Evolutionary conservation across 768 basidiomycete species (phyloP).

Genomic region (Rhizopogon vinicolor): DNA sequence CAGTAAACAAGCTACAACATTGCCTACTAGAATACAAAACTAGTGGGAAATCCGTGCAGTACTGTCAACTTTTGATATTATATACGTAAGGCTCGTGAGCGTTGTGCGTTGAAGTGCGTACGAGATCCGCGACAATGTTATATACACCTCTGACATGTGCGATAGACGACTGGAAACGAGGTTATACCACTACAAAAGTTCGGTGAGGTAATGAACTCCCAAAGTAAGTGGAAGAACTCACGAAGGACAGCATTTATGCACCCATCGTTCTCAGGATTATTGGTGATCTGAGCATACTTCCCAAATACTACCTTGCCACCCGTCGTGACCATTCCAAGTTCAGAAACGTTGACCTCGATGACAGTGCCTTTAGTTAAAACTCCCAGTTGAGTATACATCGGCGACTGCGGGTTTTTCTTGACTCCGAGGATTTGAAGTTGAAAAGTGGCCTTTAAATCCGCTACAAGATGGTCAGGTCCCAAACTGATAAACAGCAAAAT

Average conservation of each 20-base stretch:
- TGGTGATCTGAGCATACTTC: slow-evolving; percentile 91
- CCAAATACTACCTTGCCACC: slow-evolving; percentile 94
- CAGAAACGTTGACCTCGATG: slow-evolving; percentile 98
- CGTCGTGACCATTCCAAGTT: slow-evolving; percentile 94
- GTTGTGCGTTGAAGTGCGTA: neutral
- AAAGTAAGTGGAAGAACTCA: slow-evolving; percentile 35
- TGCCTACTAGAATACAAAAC: too few relatives aligned
- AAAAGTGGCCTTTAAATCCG: slow-evolving; percentile 97
- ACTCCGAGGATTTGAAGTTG: slow-evolving; percentile 96
- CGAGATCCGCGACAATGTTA: neutral
- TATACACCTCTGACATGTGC: neutral
- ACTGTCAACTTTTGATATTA: neutral
- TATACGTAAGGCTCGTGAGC: too few relatives aligned
- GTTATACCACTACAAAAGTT: neutral
- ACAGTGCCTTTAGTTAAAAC: slow-evolving; percentile 98
- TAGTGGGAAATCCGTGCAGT: too few relatives aligned
- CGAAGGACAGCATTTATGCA: slow-evolving; percentile 93
- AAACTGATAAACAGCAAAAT: neutral
- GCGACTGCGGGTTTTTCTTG: slow-evolving; percentile 99
- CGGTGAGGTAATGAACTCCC: neutral
- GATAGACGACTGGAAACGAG: too few relatives aligned
- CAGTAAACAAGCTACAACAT: slow-evolving; percentile 20
- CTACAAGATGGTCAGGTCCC: slow-evolving; percentile 34
- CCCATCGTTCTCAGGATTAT: slow-evolving; percentile 95
- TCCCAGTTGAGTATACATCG: slow-evolving; percentile 94